Evolutionary conservation across 2,329 filamentous ascomycete genomes (phyloP).

Genomic region (Endocalyx cinctus): DNA sequence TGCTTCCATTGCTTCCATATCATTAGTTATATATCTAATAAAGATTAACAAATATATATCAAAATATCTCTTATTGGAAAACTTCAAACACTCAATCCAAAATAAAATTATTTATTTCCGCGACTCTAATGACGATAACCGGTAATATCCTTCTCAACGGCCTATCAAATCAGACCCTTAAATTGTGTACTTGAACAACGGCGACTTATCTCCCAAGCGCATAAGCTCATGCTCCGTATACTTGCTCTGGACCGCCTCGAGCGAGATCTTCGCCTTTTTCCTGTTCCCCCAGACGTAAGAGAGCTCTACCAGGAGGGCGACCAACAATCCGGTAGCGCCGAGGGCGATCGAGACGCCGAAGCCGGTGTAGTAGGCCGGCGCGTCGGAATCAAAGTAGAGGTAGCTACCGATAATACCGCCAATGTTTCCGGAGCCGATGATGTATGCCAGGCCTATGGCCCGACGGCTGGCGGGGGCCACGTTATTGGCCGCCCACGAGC

Average conservation of each 20-base stretch:
- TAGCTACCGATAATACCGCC: constrained; percentile 31
- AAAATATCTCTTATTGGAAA: too few relatives aligned
- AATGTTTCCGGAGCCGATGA: constrained; percentile 36
- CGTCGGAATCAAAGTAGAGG: constrained; percentile 27
- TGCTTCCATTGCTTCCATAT: too few relatives aligned
- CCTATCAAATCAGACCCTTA: not conserved
- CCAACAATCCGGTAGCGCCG: constrained; percentile 11
- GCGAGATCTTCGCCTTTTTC: constrained; percentile 16
- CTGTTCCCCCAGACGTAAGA: constrained; percentile 14
- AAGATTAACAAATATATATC: too few relatives aligned
- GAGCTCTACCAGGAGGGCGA: constrained; percentile 7
- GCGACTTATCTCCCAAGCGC: constrained; percentile 27
- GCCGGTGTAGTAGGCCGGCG: constrained; percentile 28
- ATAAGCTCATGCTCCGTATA: constrained; percentile 25
- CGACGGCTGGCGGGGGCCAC: constrained; percentile 32
- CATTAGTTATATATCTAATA: too few relatives aligned
- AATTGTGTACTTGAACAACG: constrained; percentile 25
- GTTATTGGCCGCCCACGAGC: constrained; percentile 38
- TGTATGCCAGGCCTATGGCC: constrained; percentile 35
- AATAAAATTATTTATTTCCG: too few relatives aligned
- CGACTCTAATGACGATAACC: too few relatives aligned
- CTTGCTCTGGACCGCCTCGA: constrained; percentile 21
- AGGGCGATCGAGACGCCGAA: constrained; percentile 28
- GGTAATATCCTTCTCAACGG: too few relatives aligned
- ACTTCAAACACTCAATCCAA: too few relatives aligned